Base-by-base conservation (phyloP, 1,284 basidiomycete species). In the Trametes polyzona region DNA sequence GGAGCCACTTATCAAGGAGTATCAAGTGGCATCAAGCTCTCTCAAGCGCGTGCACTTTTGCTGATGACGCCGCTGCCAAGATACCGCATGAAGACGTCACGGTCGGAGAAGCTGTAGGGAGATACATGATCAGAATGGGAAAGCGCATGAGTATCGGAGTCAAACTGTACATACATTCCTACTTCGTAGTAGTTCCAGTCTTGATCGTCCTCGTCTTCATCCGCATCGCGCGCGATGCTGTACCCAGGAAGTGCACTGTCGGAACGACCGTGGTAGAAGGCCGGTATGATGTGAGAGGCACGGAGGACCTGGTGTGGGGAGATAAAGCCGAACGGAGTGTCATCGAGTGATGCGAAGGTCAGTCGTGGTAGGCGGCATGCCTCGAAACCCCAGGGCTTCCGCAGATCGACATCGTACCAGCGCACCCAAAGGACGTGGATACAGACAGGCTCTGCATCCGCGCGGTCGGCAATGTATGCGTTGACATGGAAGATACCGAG, bases 381-480 rank as follows among this genome's bases (percentile, higher is more conserved):
- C 11, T 36, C n/a, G 19, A 55, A 41, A 3, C 53, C 53, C 7
- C 39, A 39, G 11, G 44, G 36, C 0, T 19, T 23, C 0, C 8
- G 19, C 0, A 11, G 2, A 32, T 55, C 47, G 2, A 55, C n/a
- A 2, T 55, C 23, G 21, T 41, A 55, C 47, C 46, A 76, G 4
- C 70, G 58, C 0, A 77, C 74, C 67, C 66, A 75, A 1, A 76
- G 59, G 19, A 76, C 63, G 8, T 73, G 69, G 57, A 76, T 59
- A 11, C 53, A 48, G 8, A 59, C 47, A 1, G 52, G 27, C 24
- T 47, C 42, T 9, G 24, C 9, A 11, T 54, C 52, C 8, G 21
- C 23, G 7, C 47, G 35, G 21, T 54, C 32, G 6, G 17, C 17
- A n/a, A 39, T 30, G 3, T 62, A 61, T 19, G 73, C 67, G 5